phyloP scores from a whole-genome alignment of 345 rosid species.

The Populus simonii region DNA sequence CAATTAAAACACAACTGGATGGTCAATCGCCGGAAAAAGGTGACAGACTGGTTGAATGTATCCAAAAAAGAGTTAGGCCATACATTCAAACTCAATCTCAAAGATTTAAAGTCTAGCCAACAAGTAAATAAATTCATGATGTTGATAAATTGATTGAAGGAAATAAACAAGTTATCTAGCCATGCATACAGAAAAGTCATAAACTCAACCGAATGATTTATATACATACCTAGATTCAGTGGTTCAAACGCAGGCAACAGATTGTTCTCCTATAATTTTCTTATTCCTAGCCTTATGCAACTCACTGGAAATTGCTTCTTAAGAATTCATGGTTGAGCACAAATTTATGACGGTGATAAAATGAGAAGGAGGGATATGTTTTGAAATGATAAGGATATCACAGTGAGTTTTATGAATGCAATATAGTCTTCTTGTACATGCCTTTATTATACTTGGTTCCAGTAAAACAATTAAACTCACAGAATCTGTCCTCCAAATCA shows the following conservation, averaged over 20 bases:
- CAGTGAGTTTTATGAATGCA: background rate
- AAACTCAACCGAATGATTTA: background rate
- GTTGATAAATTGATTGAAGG: background rate
- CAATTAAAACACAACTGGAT: background rate
- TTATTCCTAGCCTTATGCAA: conserved; percentile 11
- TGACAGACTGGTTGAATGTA: background rate
- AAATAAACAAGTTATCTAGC: background rate
- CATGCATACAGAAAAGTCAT: background rate
- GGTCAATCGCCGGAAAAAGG: background rate
- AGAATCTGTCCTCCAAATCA: conserved; percentile 24
- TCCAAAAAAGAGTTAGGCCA: background rate
- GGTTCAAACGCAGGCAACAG: conserved; percentile 6
- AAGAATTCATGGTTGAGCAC: background rate
- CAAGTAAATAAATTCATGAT: background rate
- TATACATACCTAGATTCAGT: conserved; percentile 4
- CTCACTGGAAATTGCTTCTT: background rate
- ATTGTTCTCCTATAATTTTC: background rate
- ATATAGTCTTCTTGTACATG: conserved; percentile 1
- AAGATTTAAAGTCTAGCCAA: background rate
- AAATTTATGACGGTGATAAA: background rate
- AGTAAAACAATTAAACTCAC: conserved; percentile 14
- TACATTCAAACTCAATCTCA: background rate
- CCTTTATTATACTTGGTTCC: conserved; percentile 8
- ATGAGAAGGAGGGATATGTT: background rate
- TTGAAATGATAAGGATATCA: conserved; percentile 10